These are phyloP conservation scores for Stellera chamaejasme DNA, from an alignment of 345 rosid genomes.

Conservation along the genomic window DNA sequence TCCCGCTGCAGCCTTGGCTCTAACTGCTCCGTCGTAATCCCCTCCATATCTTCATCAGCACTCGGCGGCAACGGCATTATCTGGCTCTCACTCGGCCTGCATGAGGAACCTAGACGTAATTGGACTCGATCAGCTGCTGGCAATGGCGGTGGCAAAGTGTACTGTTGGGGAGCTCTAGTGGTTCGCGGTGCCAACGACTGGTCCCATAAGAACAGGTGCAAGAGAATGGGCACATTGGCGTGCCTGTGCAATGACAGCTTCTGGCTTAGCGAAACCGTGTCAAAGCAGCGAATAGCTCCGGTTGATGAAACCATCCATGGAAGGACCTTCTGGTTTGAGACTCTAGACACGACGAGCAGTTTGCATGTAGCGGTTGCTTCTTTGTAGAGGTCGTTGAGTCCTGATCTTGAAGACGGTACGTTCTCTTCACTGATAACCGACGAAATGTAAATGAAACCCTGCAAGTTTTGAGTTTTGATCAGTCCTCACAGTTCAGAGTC, in stretches of 20 bases:
- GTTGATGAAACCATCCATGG: conserved; percentile 92
- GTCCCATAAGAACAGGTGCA: conserved; percentile 76
- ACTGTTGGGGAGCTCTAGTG: conserved; percentile 22
- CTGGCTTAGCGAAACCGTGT: conserved; percentile 84
- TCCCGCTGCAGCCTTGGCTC: conserved; percentile 40
- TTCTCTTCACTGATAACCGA: conserved; percentile 63
- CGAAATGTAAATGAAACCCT: conserved; percentile 93
- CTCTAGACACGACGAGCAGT: conserved; percentile 64
- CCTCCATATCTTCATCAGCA: conserved; percentile 17
- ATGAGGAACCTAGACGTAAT: neutral
- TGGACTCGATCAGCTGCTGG: conserved; percentile 23
- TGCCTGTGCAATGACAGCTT: conserved; percentile 90
- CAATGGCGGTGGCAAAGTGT: conserved; percentile 25
- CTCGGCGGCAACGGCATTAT: conserved; percentile 41
- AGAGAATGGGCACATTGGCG: conserved; percentile 56
- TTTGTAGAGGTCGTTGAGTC: conserved; percentile 51
- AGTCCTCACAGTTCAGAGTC: no score
- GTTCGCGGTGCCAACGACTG: conserved; percentile 15
- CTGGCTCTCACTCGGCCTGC: conserved; percentile 51
- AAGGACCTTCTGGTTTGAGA: conserved; percentile 72
- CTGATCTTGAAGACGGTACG: conserved; percentile 67
- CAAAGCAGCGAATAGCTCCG: conserved; percentile 79
- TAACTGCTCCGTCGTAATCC: conserved; percentile 10
- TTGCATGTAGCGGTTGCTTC: conserved; percentile 50
- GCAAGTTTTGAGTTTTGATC: conserved; percentile 1